Base-by-base conservation (phyloP, 2,329 filamentous ascomycete genomes). In the Colletotrichum lini region DNA sequence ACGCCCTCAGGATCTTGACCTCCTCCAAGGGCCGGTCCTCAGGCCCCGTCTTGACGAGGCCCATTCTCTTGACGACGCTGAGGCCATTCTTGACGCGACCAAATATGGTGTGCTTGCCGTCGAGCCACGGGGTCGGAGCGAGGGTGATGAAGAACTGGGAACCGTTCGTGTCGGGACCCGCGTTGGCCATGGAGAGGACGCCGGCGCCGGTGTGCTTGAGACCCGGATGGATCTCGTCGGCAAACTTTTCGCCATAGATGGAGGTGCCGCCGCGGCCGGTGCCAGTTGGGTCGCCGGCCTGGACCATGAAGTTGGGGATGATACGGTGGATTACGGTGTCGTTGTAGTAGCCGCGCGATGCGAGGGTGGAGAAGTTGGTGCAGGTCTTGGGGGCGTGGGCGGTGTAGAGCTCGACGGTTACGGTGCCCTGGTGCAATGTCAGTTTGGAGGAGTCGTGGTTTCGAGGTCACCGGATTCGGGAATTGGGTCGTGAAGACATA, bases 31-130 rank as follows among this genome's bases (percentile, higher is more conserved):
- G 96, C 76, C 92, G 85, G 81, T 98, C 96, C 76, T 96, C 94
- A 9, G 84, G 83, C 30, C 90, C 94, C 0, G 95, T 98, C 84
- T 93, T 94, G 60, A 98, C 94, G 69, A 96, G 80, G 0, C 95
- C 96, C 90, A 99, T 93, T 75, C 94, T 88, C 85, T 94, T 92
- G 38, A 98, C 91, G n/a, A 96, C 87, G 67, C 88, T 86, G 88
- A 98, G 90, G 0, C 96, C 96, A 65, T 83, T 89, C 84, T 93
- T 95, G 49, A 99, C 95, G 65, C 96, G 86, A 1, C 96, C 96
- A 79, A 99, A 99, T 75, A 99, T 97, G 13, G 95, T 97, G 81
- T 99, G 96, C 82, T 98, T 98, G 26, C 95, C 95, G 82, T 99
- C 96, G 71, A 99, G 84, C 96, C 96, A 98, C 0, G 96, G 96